Conservation (phyloP, 164 flowering plant species). For the Berberis thunbergii region DNA sequence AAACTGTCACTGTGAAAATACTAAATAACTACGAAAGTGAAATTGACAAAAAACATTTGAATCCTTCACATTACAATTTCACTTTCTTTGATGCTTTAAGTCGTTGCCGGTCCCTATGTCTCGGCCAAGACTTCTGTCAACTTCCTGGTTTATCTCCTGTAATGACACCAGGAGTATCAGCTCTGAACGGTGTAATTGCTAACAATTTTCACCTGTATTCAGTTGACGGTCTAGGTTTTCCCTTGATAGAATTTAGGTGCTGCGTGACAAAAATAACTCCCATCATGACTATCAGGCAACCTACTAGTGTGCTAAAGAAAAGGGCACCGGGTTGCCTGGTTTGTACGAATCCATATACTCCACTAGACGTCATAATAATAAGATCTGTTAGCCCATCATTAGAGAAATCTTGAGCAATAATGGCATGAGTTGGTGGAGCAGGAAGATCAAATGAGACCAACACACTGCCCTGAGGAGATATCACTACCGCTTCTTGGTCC, state of each 20-base stretch:
- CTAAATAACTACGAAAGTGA: too few species aligned
- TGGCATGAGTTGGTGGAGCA: conserved; percentile 74
- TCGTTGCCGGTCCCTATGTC: too few species aligned
- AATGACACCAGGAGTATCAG: too few species aligned
- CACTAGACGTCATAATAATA: conserved; percentile 71
- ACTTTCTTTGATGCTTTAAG: too few species aligned
- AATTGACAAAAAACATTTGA: too few species aligned
- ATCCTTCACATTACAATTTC: too few species aligned
- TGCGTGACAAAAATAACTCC: conserved; percentile 82
- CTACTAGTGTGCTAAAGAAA: conserved; percentile 94
- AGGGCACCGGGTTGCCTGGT: conserved; percentile 97
- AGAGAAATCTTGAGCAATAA: conserved; percentile 71
- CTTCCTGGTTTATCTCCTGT: too few species aligned
- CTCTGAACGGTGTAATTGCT: too few species aligned
- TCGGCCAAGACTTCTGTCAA: too few species aligned
- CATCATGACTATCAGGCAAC: conserved; percentile 92
- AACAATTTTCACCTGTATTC: conserved; percentile 21
- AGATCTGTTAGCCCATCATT: conserved; percentile 94
- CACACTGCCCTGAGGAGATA: conserved; percentile 82
- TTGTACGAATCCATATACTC: conserved; percentile 93
- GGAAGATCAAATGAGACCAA: conserved; percentile 71
- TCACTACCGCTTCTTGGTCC: conserved; percentile 78
- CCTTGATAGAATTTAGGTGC: conserved; percentile 68
- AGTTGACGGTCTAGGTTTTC: conserved; percentile 66
- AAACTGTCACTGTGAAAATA: too few species aligned